These are phyloP conservation scores for Skeletonema potamos DNA, from an alignment of 108 stramenopile species.

Conservation along the genomic window DNA sequence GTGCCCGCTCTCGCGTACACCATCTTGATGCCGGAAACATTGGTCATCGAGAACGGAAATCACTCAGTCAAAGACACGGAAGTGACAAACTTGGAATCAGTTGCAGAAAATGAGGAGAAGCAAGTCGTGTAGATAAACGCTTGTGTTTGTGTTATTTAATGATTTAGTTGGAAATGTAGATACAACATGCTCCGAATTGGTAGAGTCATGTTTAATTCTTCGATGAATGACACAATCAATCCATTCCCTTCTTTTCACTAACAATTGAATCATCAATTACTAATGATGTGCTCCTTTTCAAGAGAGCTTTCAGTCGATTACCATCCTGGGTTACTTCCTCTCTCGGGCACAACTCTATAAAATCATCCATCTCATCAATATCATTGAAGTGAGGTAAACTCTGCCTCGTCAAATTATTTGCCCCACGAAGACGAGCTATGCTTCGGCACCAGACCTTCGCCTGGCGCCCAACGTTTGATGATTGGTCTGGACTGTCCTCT, in stretches of 20 bases:
- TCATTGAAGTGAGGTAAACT: conserved; percentile 62
- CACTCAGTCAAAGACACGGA: background rate
- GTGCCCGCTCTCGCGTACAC: conserved; percentile 74
- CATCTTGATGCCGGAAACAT: conserved; percentile 84
- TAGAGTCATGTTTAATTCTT: no score
- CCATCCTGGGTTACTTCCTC: background rate
- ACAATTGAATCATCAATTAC: background rate
- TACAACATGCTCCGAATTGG: no score
- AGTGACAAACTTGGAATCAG: background rate
- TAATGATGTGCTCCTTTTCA: background rate
- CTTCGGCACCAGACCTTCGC: conserved; percentile 75
- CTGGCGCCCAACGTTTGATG: conserved; percentile 56
- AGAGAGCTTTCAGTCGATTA: background rate
- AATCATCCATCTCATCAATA: conserved; percentile 39
- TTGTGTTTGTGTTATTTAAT: background rate
- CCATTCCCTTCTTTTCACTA: background rate
- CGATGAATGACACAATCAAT: no score
- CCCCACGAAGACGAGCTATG: conserved; percentile 58
- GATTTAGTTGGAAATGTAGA: no score
- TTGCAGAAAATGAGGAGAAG: background rate
- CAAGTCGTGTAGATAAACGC: background rate
- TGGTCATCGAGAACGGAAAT: background rate
- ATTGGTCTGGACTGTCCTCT: conserved; percentile 15
- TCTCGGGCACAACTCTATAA: conserved; percentile 6
- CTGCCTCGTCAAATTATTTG: conserved; percentile 48